These are phyloP conservation scores for Berberis vulgaris DNA, from an alignment of 164 flowering plant species.

Conservation along the genomic window DNA sequence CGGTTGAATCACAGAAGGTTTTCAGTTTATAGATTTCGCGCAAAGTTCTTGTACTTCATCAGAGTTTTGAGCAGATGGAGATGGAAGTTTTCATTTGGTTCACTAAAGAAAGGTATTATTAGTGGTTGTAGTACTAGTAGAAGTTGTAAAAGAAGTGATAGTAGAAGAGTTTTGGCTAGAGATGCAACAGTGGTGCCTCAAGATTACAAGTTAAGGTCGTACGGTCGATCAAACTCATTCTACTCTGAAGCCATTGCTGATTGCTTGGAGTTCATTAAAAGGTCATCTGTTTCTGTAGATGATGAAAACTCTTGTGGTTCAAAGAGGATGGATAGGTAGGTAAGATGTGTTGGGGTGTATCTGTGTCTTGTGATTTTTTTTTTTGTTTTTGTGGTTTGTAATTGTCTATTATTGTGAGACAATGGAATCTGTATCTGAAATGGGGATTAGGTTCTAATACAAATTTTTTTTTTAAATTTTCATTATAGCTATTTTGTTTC, in stretches of 20 bases:
- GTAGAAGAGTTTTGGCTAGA: conserved; percentile 6
- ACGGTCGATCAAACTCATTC: conserved; percentile 49
- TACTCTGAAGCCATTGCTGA: conserved; percentile 74
- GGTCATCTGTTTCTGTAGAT: conserved; percentile 35
- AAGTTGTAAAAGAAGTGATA: conserved; percentile 3
- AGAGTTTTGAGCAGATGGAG: conserved; percentile 27
- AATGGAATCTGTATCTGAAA: neutral
- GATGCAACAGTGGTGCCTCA: neutral
- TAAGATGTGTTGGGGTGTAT: neutral
- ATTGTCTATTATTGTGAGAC: too few species aligned
- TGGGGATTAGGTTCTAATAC: neutral
- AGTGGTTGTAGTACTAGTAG: neutral
- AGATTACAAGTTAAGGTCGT: conserved; percentile 21
- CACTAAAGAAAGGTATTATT: conserved; percentile 12
- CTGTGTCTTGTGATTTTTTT: neutral
- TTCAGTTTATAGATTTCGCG: conserved; percentile 26
- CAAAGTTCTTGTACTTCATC: conserved; percentile 27
- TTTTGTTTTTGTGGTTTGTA: neutral
- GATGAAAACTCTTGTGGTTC: conserved; percentile 16
- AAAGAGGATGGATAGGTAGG: neutral
- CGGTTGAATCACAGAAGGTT: conserved; percentile 28
- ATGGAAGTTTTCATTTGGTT: conserved; percentile 26
- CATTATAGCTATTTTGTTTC: neutral
- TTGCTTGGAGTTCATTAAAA: conserved; percentile 71
- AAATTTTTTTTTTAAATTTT: too few species aligned